Conservation (phyloP, 202 grass and related monocot genomes). For the Panicum hallii region DNA sequence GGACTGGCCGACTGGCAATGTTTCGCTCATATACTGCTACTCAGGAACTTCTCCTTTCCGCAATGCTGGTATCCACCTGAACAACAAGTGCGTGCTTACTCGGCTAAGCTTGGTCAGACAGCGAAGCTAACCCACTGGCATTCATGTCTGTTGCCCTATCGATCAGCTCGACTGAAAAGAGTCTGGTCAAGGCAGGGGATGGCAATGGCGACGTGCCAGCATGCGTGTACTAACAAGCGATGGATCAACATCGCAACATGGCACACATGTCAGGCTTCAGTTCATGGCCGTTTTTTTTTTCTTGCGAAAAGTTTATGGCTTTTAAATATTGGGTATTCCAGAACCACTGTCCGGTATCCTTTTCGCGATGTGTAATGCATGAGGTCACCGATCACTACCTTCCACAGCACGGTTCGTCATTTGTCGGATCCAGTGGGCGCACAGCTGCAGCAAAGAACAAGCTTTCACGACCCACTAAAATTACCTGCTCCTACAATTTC, state of each 20-base stretch:
- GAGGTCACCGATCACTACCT: conserved; percentile 31
- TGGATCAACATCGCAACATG: conserved; percentile 6
- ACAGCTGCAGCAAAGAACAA: too few species aligned
- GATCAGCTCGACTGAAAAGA: not conserved
- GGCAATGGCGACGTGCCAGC: not conserved
- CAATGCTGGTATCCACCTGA: conserved; percentile 26
- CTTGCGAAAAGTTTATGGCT: not conserved
- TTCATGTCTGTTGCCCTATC: conserved; percentile 20
- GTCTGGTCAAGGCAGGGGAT: not conserved
- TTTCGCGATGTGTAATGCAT: conserved; percentile 18
- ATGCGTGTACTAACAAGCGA: not conserved
- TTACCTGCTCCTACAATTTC: not conserved
- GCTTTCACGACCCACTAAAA: too few species aligned
- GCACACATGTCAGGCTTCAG: not conserved
- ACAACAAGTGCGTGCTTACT: conserved; percentile 38
- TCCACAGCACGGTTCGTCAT: not conserved
- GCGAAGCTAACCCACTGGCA: not conserved
- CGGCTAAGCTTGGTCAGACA: not conserved
- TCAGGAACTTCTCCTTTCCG: not conserved
- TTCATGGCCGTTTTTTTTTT: too few species aligned
- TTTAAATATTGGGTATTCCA: conserved; percentile 17
- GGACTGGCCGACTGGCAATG: not conserved
- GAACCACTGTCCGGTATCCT: conserved; percentile 1
- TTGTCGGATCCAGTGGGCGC: conserved; percentile 5
- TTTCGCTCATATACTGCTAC: not conserved